Base-by-base conservation (phyloP, 2,329 filamentous ascomycete genomes). In the Pseudovirgaria hyperparasitica region DNA sequence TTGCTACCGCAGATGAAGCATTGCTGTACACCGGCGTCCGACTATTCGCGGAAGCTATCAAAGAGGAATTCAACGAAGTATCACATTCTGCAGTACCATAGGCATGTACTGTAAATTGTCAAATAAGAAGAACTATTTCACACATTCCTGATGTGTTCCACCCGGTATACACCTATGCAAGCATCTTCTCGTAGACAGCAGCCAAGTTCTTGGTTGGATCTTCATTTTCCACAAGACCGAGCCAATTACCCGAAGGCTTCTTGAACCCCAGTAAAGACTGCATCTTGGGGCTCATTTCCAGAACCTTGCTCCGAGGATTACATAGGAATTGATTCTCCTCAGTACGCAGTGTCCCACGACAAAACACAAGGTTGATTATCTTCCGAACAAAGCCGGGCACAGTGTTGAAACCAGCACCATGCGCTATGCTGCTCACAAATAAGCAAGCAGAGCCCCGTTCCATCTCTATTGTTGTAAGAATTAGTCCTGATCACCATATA, bases 291-390 rank as follows among this genome's bases (percentile, higher is more conserved):
- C 39, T 50, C 49, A 54, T 54, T 7, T 26, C 27, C 0, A 43
- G 33, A 6, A 42, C 43, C 22, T 42, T 46, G 21, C 45, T 50
- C 4, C 41, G 24, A 2, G 50, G 45, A 7, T 50, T 37, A 3
- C 43, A 41, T 4, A 54, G 27, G 20, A 51, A 50, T 29, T 53
- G 50, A 28, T 53, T 54, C 28, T 54, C 50, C 29, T 54, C 47
- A 5, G 43, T 42, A 8, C 50, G 39, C 6, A 50, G 25, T 19
- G 32, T 40, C 0, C 50, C 50, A 4, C 41, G 37, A 6, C 41
- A 26, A 20, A 54, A 51, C 32, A 53, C 51, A 4, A 51, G 22
- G 5, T 46, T 37, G 22, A 52, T 38, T 19, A 53, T 32, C 10
- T 35, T 43, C 9, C 49, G 43, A 6, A 42, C 25, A 9, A 29